Base-by-base conservation (phyloP, 306 rosid genomes). In the Macrotyloma uniflorum region DNA sequence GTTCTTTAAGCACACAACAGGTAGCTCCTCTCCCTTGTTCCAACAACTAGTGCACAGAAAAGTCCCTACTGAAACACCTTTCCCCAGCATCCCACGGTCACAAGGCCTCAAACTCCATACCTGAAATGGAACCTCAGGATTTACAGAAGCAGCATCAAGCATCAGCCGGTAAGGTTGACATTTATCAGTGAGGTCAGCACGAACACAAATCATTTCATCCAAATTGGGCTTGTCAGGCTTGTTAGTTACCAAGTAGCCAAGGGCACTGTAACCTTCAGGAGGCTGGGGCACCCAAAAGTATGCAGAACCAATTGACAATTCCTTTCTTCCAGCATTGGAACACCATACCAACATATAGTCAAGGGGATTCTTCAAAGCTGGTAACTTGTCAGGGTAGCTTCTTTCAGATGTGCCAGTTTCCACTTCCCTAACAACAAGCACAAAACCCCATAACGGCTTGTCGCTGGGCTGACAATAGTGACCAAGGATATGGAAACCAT, bases 241-340 rank as follows among this genome's bases (percentile, higher is more conserved):
- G 70, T 83, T 67, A 8, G 98, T 87, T 30, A 90, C 97, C 73
- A 94, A 81, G 81, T 76, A 90, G 6, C 98, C 97, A 70, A 92
- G 78, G 61, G 91, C 85, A 83, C 71, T 86, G 74, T 92, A 94
- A 64, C 97, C 97, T 65, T 89, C 88, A 66, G 95, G 90, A 66
- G 97, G 92, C 70, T 71, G 91, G 64, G 98, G 98, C 15, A 80
- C 75, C 98, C 97, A 94, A 86, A 92, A 81, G 81, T 88, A 90
- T 78, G 89, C 92, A 85, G 74, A 76, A 65, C 61, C 87, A 61
- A 67, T 72, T 20, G 78, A 43, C 24, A 40, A 53, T 28, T 78
- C 88, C 67, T 82, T 86, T 55, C 73, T 85, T 66, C 88, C 90
- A 36, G 87, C 86, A 82, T 81, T 70, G 38, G 90, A 53, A 81